phyloP scores from a whole-genome alignment of 192 early-diverging fungal species.

The Mortierella hygrophila region DNA sequence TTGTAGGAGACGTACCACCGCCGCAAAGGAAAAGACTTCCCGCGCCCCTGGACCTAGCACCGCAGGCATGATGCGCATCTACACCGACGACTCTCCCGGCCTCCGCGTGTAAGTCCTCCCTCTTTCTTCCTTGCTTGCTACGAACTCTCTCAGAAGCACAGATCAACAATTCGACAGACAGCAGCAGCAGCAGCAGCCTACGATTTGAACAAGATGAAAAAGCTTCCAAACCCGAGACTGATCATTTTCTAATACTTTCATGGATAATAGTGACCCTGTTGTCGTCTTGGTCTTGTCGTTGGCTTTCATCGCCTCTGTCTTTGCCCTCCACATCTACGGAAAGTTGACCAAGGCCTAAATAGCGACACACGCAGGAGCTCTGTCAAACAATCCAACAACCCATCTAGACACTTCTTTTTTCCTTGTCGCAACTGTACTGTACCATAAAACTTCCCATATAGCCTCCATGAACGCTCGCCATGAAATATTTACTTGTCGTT shows the following conservation, averaged over 20 bases:
- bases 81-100: constrained; percentile 87
- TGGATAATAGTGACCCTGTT: constrained; percentile 85
- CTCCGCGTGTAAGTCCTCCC: constrained; percentile 75
- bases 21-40: constrained; percentile 53
- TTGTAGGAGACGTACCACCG: constrained; percentile 65
- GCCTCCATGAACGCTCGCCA: neutral
- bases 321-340: constrained; percentile 96
- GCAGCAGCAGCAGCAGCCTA: neutral
- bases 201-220: neutral
- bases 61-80: constrained; percentile 87
- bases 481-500: neutral
- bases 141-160: neutral
- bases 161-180: no score
- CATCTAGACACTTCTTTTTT: neutral
- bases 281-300: constrained; percentile 96
- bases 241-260: neutral
- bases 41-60: constrained; percentile 77
- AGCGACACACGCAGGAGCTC: no score
- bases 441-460: neutral
- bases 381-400: neutral
- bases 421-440: constrained; percentile 7
- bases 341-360: constrained; percentile 77
- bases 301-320: constrained; percentile 98
- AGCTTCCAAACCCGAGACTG: neutral
- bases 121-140: neutral